phyloP scores from a whole-genome alignment of 2,329 filamentous ascomycete genomes.

The Penicillium occitanis region DNA sequence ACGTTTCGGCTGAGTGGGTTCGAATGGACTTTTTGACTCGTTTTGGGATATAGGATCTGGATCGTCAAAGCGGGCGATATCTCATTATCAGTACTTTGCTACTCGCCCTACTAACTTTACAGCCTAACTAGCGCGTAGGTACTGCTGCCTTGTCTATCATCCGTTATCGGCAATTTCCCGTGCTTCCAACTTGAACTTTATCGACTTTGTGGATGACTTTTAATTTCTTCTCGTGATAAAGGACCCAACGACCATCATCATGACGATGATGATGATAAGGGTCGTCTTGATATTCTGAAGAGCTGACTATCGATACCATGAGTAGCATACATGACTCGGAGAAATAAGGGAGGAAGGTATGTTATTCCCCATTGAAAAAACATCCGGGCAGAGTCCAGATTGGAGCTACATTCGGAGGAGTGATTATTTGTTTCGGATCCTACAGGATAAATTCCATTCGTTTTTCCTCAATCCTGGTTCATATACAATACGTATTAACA shows the following conservation, averaged over 20 bases:
- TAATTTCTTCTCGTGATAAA: neutral
- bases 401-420: neutral
- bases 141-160: conserved; percentile 16
- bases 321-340: neutral
- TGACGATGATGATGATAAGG: neutral
- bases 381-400: neutral
- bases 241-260: conserved; percentile 1
- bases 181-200: neutral
- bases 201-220: neutral
- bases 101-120: neutral
- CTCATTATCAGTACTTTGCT: conserved; percentile 5
- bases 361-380: neutral
- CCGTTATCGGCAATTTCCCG: conserved; percentile 25
- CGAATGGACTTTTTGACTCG: conserved; percentile 34
- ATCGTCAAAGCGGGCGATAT: conserved; percentile 20
- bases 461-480: neutral
- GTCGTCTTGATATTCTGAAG: neutral
- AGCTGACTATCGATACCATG: neutral
- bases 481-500: neutral
- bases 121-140: conserved; percentile 7
- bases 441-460: neutral
- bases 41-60: conserved; percentile 29
- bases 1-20: conserved; percentile 10
- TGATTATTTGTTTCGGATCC: neutral
- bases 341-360: neutral